Evolutionary conservation across 2,329 filamentous ascomycete species (phyloP).

Genomic region (Ceratocystis alfenasii): DNA sequence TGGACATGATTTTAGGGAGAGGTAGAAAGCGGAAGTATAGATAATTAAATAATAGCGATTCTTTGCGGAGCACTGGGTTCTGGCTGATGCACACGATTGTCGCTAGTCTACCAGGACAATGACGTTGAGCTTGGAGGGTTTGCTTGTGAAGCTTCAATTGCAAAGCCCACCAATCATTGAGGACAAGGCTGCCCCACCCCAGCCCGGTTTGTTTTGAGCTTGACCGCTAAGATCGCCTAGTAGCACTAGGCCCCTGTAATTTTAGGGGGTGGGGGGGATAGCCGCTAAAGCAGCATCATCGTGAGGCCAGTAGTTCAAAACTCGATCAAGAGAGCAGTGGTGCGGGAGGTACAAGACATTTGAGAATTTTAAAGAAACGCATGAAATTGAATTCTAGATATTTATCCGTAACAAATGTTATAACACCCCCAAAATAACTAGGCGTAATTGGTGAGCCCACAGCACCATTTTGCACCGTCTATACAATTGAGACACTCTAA

Average conservation of each 20-base stretch:
- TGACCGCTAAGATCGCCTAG: background rate
- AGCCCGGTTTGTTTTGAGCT: background rate
- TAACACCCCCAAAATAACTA: background rate
- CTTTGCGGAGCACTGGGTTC: background rate
- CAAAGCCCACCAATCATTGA: conserved; percentile 4
- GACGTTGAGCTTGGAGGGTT: conserved; percentile 5
- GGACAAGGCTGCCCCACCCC: conserved; percentile 22
- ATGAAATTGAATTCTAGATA: background rate
- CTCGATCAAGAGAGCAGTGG: background rate
- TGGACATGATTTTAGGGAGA: conserved; percentile 35
- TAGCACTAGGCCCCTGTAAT: background rate
- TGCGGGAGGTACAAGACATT: background rate
- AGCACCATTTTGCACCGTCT: background rate
- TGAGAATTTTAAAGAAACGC: background rate
- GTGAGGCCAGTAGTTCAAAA: background rate
- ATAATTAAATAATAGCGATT: background rate
- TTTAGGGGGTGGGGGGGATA: background rate
- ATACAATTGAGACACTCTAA: conserved; percentile 3
- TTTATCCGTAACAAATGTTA: background rate
- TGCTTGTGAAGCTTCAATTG: conserved; percentile 1
- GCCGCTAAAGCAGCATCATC: background rate
- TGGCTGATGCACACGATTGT: background rate
- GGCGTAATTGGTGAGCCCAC: conserved; percentile 13
- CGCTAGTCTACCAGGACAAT: background rate
- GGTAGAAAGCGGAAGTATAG: background rate